A percentile compares a stretch with the other conserved stretches of the same genome.
phyloP scores from a whole-genome alignment of 1,139 yeast species.

The Geotrichum europaeum region DNA sequence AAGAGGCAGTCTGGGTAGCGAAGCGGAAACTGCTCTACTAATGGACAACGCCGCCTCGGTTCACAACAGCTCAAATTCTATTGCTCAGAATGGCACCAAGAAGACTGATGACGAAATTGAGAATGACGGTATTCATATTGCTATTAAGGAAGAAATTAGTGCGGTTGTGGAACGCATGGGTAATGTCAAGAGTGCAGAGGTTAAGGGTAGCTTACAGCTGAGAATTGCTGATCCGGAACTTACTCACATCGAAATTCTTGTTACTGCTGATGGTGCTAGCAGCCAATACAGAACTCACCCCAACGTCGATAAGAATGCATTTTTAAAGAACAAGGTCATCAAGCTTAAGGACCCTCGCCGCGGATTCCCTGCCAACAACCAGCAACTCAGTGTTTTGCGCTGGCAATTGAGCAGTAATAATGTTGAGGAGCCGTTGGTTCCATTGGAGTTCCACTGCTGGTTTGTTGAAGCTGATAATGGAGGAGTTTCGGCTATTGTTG shows the following conservation, averaged over 20 bases:
- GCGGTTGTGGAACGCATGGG: conserved; percentile 87
- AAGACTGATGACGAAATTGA: conserved; percentile 22
- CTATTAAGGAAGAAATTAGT: conserved; percentile 68
- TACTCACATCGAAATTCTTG: conserved; percentile 58
- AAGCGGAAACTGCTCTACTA: conserved; percentile 31
- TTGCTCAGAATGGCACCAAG: conserved; percentile 21
- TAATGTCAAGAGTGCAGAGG: conserved; percentile 61
- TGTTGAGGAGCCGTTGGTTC: conserved; percentile 52
- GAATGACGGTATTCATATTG: conserved; percentile 74
- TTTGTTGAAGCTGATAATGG: conserved; percentile 55
- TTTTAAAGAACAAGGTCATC: conserved; percentile 52
- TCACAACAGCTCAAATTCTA: conserved; percentile 3
- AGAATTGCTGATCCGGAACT: conserved; percentile 70
- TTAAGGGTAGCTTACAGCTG: conserved; percentile 86
- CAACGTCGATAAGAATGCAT: conserved; percentile 76
- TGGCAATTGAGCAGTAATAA: conserved; percentile 46
- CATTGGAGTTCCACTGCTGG: conserved; percentile 82
- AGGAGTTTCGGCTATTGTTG: conserved; percentile 71
- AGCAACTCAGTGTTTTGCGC: conserved; percentile 82
- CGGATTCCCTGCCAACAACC: conserved; percentile 87
- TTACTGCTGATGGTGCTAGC: conserved; percentile 45
- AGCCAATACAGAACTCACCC: conserved; percentile 89
- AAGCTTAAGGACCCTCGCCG: conserved; percentile 71
- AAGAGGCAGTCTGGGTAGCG: conserved; percentile 34
- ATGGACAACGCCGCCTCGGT: conserved; percentile 21